phyloP scores from a whole-genome alignment of 108 stramenopile species.

The Pseudonitzschia delicatissima region DNA sequence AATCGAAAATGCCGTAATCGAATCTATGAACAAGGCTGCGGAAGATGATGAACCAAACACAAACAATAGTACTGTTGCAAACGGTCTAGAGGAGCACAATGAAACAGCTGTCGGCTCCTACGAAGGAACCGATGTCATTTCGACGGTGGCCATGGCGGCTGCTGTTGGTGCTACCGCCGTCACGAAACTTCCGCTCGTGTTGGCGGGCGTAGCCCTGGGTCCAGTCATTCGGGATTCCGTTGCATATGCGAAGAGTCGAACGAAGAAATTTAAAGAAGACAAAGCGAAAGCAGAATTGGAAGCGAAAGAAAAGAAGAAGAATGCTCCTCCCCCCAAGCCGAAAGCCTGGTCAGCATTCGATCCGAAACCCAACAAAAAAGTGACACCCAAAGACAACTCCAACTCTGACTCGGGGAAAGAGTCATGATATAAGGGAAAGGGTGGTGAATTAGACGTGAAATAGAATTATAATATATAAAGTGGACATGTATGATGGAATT shows the following conservation, averaged over 20 bases:
- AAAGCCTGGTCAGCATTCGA: background rate
- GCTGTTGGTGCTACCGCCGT: slow-evolving; percentile 9
- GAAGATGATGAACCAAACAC: background rate
- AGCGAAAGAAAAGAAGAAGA: too few species aligned
- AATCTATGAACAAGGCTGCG: too few species aligned
- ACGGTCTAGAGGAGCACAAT: background rate
- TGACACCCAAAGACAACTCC: background rate
- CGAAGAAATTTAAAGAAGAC: background rate
- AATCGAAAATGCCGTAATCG: too few species aligned
- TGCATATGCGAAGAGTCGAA: slow-evolving; percentile 4
- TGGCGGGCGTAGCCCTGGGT: background rate
- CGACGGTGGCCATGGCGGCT: background rate
- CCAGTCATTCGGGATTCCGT: slow-evolving; percentile 4
- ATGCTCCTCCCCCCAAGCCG: background rate
- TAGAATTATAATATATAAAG: too few species aligned
- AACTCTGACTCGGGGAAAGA: background rate
- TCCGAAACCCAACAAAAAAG: background rate
- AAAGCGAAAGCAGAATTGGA: background rate
- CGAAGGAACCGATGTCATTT: background rate
- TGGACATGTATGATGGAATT: too few species aligned
- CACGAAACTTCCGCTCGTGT: background rate
- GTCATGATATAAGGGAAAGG: background rate
- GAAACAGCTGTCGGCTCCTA: background rate
- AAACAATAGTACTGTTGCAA: too few species aligned
- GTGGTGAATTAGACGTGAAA: background rate